These are phyloP conservation scores for Wallacemonas sp. DNA, from an alignment of 208 protist genomes.

Conservation along the genomic window DNA sequence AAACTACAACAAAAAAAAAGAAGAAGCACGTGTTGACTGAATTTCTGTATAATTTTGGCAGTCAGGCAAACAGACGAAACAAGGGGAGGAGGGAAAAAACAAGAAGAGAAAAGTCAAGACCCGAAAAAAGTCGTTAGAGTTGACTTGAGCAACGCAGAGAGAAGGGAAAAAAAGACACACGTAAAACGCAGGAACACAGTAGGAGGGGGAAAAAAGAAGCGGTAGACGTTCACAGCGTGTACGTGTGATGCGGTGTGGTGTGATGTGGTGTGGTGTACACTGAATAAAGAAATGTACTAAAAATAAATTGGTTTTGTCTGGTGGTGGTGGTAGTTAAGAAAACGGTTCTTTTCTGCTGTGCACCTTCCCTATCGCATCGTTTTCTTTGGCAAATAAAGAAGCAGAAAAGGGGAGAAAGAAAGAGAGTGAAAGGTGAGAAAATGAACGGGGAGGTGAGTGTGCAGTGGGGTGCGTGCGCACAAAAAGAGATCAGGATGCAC, in stretches of 20 bases:
- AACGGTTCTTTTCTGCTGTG: not conserved
- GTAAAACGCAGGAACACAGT: no score
- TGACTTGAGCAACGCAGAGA: not conserved
- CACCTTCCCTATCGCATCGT: not conserved
- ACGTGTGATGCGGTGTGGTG: no score
- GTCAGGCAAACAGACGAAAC: not conserved
- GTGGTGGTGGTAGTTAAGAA: not conserved
- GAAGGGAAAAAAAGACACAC: not conserved
- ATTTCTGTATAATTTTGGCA: no score
- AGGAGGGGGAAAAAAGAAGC: no score
- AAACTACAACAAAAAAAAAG: not conserved
- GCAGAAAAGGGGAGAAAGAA: not conserved
- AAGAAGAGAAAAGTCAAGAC: not conserved
- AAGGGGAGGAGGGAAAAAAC: constrained; percentile 18
- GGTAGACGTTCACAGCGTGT: no score
- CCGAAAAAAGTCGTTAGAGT: not conserved
- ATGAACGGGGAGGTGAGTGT: not conserved
- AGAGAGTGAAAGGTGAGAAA: not conserved
- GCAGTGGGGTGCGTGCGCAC: no score
- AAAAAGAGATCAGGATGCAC: no score
- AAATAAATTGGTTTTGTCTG: no score
- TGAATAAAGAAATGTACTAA: no score
- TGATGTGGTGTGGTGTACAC: no score
- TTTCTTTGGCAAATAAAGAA: not conserved
- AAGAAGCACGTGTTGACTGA: no score